Evolutionary conservation across 768 basidiomycete genomes (phyloP), one percentile per base, ranked within the genome.

Genomic region (Phallus indusiatus): DNA sequence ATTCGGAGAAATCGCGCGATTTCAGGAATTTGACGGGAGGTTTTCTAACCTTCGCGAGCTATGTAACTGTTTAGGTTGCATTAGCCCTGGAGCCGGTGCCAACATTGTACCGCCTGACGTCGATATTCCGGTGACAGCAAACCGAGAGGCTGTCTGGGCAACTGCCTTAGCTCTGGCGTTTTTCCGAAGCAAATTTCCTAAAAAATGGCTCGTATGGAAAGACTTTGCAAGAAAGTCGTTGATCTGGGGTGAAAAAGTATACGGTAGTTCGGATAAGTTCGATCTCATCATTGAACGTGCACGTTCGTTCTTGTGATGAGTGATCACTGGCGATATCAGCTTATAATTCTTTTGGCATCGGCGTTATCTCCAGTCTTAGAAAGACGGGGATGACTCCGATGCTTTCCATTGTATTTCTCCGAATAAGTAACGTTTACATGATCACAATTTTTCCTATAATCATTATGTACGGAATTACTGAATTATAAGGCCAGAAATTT

Each of bases 121-220:
- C 24, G 10, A 16, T 53, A 35, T 37, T 9, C 17, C 50, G 55
- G 65, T 0, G 61, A 59, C 0, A 70, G 72, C 1, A 52, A 76
- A 3, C 60, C 74, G 76, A 49, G 65, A 55, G 20, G 67, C 55
- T 9, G 61, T 77, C 11, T 83, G 82, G 82, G 73, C 77, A 35
- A 83, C 81, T 2, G 74, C 73, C 2, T 67, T 81, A 16, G 74
- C 72, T 6, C 67, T 76, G 21, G 81, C 78, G 1, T 84, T 73
- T 60, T 64, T 83, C 65, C 64, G 68, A 61, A 73, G 64, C 46
- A 69, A 71, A 36, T 61, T 80, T 21, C 55, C 54, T 6, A 69
- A 68, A 11, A 75, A 74, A 37, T 67, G 67, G 18, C 76, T 81
- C 18, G 59, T 81, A 34, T 60, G 78, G 63, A 72, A 76, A 0